Base-by-base conservation (phyloP, 192 early-diverging fungal species). In the Podila clonocystis region DNA sequence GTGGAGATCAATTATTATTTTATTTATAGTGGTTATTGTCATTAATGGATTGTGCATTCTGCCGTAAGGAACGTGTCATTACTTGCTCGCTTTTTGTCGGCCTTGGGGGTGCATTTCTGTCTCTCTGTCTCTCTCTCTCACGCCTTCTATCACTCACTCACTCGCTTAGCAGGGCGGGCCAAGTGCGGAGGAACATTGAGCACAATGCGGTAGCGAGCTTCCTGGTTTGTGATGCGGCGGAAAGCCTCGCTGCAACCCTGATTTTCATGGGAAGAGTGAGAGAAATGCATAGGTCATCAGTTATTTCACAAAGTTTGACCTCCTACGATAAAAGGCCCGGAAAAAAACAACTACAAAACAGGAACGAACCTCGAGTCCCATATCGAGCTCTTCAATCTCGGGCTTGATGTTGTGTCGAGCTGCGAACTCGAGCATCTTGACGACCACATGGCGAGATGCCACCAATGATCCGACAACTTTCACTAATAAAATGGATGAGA, bases 141-240 rank as follows among this genome's bases (percentile, higher is more conserved):
- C 41, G 4, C 13, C 15, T 15, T 13, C 41, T 17, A 3, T 45
- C 64, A 13, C 50, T 48, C 28, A 65, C 22, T 30, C 50, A 31
- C 19, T 59, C 20, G 17, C 26, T 62, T 34, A 72, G 12, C 71
- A 7, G 31, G 63, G 20, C 71, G n/a, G 24, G 69, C 57, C 4
- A 78, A 29, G 36, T 74, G 58, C 12, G 68, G 50, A 45, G 72
- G 72, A 50, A 80, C 73, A 55, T 84, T 70, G 38, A 95, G 82
- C 9, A 95, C 93, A 60, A 91, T 83, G 50, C 93, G 85, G 82
- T 92, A 94, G 24, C 89, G 85, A 9, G 89, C 92, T 69, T 89
- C 82, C 28, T 88, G 87, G 4, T 80, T 65, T 3, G 80, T 80
- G 11, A 93, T 83, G 22, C 84, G 84, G 64, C 88, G 74, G 62